Percentiles rank a stretch among this genome's conserved stretches.
Conservation (phyloP, 495 filamentous ascomycete species). For the Aspergillus campestris region DNA sequence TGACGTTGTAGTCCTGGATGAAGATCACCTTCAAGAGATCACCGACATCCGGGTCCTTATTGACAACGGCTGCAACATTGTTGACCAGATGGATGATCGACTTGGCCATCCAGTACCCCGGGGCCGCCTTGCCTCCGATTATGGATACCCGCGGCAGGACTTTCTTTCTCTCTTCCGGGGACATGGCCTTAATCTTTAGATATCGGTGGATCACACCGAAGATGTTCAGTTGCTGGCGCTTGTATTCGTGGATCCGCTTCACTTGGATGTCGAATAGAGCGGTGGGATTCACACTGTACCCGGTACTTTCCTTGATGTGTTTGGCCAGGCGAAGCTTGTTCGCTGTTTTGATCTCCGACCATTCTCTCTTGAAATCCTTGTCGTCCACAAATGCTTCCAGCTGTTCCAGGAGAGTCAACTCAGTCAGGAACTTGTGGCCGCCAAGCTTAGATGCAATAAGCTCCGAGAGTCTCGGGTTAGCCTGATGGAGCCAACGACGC, state of each 20-base stretch:
- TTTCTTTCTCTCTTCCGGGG: slow-evolving; percentile 78
- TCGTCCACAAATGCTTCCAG: slow-evolving; percentile 76
- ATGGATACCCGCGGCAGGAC: slow-evolving; percentile 87
- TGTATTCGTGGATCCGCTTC: slow-evolving; percentile 99
- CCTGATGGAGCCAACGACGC: slow-evolving; percentile 92
- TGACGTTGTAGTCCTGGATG: slow-evolving; percentile 97
- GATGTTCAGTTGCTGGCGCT: slow-evolving; percentile 98
- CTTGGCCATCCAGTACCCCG: slow-evolving; percentile 99
- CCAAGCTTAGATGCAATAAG: slow-evolving; percentile 85
- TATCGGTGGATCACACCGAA: slow-evolving; percentile 97
- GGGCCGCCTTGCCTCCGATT: slow-evolving; percentile 95
- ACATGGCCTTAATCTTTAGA: slow-evolving; percentile 77
- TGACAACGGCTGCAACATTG: slow-evolving; percentile 83
- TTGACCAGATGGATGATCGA: slow-evolving; percentile 96
- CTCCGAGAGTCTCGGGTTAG: slow-evolving; percentile 86
- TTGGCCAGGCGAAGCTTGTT: slow-evolving; percentile 79
- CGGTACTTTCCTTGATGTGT: slow-evolving; percentile 74
- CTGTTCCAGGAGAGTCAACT: slow-evolving; percentile 75
- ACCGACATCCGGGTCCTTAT: slow-evolving; percentile 83
- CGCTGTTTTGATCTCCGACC: slow-evolving; percentile 77
- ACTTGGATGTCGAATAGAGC: slow-evolving; percentile 95
- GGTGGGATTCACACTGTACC: slow-evolving; percentile 74
- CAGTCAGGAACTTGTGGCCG: slow-evolving; percentile 74
- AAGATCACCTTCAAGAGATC: slow-evolving; percentile 96
- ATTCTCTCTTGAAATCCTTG: slow-evolving; percentile 82